Evolutionary conservation across 1,139 yeast species (phyloP).

Genomic region (Pichia sp.): DNA sequence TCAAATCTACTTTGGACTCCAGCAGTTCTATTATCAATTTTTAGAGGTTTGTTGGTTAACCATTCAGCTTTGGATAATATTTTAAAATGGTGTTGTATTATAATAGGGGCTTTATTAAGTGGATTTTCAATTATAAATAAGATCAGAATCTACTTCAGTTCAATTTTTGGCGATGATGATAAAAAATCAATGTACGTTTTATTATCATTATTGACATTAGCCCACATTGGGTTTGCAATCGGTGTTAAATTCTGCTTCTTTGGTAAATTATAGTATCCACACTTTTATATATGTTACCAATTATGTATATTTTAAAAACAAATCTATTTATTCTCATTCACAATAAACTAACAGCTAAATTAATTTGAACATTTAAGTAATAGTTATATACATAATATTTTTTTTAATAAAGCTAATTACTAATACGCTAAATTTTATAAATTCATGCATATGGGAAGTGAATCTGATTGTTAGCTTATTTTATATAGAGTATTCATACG

Average conservation of each 20-base stretch:
- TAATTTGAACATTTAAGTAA: no score
- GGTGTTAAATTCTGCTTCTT: constrained; percentile 46
- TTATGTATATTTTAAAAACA: no score
- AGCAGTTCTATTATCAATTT: constrained; percentile 52
- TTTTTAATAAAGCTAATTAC: no score
- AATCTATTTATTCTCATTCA: no score
- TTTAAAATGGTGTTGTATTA: constrained; percentile 44
- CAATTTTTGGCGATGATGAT: constrained; percentile 32
- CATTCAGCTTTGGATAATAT: constrained; percentile 26
- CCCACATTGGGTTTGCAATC: constrained; percentile 40
- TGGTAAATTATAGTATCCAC: constrained; percentile 27
- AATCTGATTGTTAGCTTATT: no score
- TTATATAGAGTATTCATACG: no score
- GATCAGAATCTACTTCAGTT: constrained; percentile 37
- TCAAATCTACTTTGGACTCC: constrained; percentile 77
- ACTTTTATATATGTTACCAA: constrained; percentile 22
- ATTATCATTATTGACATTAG: constrained; percentile 31
- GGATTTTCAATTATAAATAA: constrained; percentile 43
- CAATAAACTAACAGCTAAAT: no score
- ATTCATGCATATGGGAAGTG: no score
- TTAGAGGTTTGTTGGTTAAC: constrained; percentile 41
- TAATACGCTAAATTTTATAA: no score
- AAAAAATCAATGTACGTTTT: constrained; percentile 22
- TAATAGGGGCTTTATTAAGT: constrained; percentile 40
- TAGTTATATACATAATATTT: no score